Evolutionary conservation across 1,284 basidiomycete genomes (phyloP).

Genomic region (Mixia osmundae): DNA sequence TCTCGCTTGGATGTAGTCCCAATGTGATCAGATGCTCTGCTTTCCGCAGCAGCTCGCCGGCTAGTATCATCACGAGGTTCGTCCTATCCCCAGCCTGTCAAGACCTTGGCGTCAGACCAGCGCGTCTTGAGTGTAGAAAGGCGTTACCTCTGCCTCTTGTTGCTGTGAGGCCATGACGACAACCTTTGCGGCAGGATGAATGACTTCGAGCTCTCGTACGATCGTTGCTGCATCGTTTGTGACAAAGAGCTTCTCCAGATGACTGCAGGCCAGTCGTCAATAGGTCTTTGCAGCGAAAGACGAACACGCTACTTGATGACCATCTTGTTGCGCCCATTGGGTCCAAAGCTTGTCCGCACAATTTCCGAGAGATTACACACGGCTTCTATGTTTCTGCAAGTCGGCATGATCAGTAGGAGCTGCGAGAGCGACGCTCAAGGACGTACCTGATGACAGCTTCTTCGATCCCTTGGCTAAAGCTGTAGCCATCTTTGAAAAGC

Average conservation of each 20-base stretch:
- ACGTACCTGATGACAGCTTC: slow-evolving; percentile 19
- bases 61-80: slow-evolving; percentile 83
- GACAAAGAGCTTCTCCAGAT: slow-evolving; percentile 82
- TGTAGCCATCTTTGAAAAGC: slow-evolving; percentile 18
- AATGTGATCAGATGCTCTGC: slow-evolving; percentile 80
- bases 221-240: slow-evolving; percentile 99
- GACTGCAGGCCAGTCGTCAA: too few relatives aligned
- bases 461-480: slow-evolving; percentile 18
- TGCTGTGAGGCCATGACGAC: slow-evolving; percentile 94
- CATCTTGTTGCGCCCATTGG: slow-evolving; percentile 64
- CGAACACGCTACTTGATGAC: too few relatives aligned
- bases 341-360: slow-evolving; percentile 44
- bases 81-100: slow-evolving; percentile 96
- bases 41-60: slow-evolving; percentile 84
- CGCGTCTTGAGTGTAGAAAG: too few relatives aligned
- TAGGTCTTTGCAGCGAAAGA: too few relatives aligned
- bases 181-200: slow-evolving; percentile 91
- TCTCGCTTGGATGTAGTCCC: slow-evolving; percentile 75
- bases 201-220: slow-evolving; percentile 91
- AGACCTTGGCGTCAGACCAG: too few relatives aligned
- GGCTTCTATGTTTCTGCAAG: slow-evolving; percentile 68
- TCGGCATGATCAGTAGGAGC: neutral
- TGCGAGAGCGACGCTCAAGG: too few relatives aligned
- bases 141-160: slow-evolving; percentile 82
- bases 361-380: slow-evolving; percentile 83